phyloP scores from a whole-genome alignment of 225 moss, liverwort and hornwort genomes.

The Neckera pumila region DNA sequence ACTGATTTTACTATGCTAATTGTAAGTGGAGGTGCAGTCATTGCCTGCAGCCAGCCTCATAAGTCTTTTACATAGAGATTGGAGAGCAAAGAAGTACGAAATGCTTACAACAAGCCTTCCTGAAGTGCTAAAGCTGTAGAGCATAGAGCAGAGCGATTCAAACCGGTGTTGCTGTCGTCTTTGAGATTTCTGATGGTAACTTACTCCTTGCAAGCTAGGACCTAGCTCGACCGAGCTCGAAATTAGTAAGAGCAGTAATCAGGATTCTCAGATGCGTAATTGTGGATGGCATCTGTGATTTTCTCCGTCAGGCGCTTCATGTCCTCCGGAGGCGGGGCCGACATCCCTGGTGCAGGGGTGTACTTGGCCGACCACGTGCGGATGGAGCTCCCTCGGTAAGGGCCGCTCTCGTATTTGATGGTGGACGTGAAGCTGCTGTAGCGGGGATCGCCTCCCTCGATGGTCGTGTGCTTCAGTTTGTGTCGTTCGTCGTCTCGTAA shows the following conservation, averaged over 20 bases:
- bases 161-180: background rate
- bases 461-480: constrained; percentile 39
- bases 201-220: background rate
- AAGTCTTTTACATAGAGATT: background rate
- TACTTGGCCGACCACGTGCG: constrained; percentile 47
- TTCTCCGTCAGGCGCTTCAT: constrained; percentile 32
- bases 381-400: constrained; percentile 29
- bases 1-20: background rate
- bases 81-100: background rate
- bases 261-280: constrained; percentile 31
- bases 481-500: constrained; percentile 35
- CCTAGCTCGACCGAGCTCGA: background rate
- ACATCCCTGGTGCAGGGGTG: constrained; percentile 13
- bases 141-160: background rate
- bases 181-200: background rate
- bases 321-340: constrained; percentile 30
- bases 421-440: constrained; percentile 47
- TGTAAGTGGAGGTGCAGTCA: background rate
- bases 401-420: constrained; percentile 35
- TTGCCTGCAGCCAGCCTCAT: background rate
- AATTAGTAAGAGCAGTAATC: constrained; percentile 27
- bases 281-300: constrained; percentile 33
- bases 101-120: background rate
- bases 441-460: constrained; percentile 44
- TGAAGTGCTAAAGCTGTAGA: background rate